phyloP scores from a whole-genome alignment of 1,284 basidiomycete genomes.

The Peniophora sp. region DNA sequence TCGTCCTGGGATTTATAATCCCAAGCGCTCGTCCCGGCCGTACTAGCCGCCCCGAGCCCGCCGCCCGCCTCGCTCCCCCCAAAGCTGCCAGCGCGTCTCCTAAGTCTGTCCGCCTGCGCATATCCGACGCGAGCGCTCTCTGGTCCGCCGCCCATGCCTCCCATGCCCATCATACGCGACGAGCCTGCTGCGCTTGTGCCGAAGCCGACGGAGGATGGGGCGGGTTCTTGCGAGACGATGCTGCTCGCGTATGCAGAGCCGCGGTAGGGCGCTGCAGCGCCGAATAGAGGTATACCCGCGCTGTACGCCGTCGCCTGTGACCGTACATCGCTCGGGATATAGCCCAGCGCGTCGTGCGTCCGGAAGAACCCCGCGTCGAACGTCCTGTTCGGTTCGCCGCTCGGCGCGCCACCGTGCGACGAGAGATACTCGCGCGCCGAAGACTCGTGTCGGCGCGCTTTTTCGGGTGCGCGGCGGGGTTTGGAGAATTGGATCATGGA shows the following conservation, averaged over 20 bases:
- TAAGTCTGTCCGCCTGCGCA: constrained; percentile 72
- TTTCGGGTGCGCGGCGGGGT: constrained; percentile 77
- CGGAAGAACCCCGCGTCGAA: constrained; percentile 95
- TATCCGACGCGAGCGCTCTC: constrained; percentile 56
- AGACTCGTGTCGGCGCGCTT: constrained; percentile 82
- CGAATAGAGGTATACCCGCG: constrained; percentile 82
- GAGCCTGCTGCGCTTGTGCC: constrained; percentile 29
- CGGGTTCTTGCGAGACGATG: constrained; percentile 84
- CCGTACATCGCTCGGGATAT: constrained; percentile 90
- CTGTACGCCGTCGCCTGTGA: constrained; percentile 86
- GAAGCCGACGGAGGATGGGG: constrained; percentile 43
- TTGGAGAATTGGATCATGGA: constrained; percentile 99
- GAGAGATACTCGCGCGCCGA: constrained; percentile 67
- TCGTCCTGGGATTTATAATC: constrained; percentile 87
- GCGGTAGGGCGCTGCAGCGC: constrained; percentile 63
- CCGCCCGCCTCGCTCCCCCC: constrained; percentile 66
- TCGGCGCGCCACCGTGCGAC: constrained; percentile 37
- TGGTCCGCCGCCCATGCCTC: constrained; percentile 23
- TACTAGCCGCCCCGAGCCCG: neutral
- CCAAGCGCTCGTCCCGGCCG: constrained; percentile 53
- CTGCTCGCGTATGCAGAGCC: constrained; percentile 65
- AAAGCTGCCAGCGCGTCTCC: constrained; percentile 56
- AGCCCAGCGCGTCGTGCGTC: constrained; percentile 89
- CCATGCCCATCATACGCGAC: constrained; percentile 34
- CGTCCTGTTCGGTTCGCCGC: constrained; percentile 73